Evolutionary conservation across 163 green algal species (phyloP).

Genomic region (Coccomyxa subellipsoidea): DNA sequence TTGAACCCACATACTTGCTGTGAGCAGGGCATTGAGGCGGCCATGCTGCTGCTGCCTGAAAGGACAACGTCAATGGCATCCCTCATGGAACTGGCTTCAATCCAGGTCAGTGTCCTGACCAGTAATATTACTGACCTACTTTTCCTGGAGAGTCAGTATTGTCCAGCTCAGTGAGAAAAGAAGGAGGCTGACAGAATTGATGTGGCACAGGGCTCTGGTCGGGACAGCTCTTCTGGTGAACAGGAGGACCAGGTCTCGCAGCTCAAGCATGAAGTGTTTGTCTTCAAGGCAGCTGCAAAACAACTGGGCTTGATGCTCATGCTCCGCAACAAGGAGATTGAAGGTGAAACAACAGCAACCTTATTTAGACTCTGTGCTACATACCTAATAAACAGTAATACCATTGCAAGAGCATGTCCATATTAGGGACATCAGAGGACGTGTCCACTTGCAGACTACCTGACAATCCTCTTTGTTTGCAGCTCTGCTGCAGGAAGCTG

Average conservation of each 20-base stretch:
- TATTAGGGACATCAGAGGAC: background rate
- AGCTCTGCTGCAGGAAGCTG: background rate
- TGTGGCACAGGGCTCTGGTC: background rate
- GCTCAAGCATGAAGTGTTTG: background rate
- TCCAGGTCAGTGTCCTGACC: background rate
- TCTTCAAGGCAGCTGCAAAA: background rate
- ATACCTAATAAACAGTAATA: background rate
- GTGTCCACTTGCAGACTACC: background rate
- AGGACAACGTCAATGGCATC: background rate
- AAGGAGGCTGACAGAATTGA: background rate
- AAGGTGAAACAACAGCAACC: background rate
- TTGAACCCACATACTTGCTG: background rate
- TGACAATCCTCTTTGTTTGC: background rate
- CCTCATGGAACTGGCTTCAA: background rate
- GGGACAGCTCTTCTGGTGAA: background rate
- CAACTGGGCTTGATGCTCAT: background rate
- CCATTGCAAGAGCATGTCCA: background rate
- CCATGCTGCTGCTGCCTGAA: background rate
- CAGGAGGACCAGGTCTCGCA: background rate
- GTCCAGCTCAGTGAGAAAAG: background rate
- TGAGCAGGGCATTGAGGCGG: background rate
- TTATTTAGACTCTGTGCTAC: background rate
- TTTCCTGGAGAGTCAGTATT: background rate
- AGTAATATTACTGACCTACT: too few species aligned
- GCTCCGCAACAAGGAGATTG: conserved; percentile 4